Percentiles rank a stretch among this genome's conserved stretches.
These are phyloP conservation scores for Lipomyces oligophaga DNA, from an alignment of 805 yeast species.

Conservation along the genomic window DNA sequence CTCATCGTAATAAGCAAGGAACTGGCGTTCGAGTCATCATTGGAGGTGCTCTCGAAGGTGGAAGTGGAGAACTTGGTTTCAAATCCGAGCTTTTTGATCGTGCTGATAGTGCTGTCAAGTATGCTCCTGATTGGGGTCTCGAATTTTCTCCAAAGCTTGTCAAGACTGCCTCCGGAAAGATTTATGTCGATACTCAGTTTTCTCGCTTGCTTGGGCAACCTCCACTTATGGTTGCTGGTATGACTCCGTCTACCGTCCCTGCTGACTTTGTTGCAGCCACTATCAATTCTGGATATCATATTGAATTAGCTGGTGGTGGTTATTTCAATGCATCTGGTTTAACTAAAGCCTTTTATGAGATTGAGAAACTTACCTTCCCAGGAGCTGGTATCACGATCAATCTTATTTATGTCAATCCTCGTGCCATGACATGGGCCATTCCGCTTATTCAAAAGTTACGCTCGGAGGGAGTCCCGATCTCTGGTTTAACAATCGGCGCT, in stretches of 20 bases:
- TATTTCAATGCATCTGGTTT: constrained; percentile 72
- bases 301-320: constrained; percentile 99
- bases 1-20: constrained; percentile 98
- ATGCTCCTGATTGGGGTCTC: constrained; percentile 85
- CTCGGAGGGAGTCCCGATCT: constrained; percentile 90
- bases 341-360: constrained; percentile 69
- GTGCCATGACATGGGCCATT: constrained; percentile 98
- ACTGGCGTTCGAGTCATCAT: constrained; percentile 92
- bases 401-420: constrained; percentile 92
- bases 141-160: constrained; percentile 84
- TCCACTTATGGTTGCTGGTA: constrained; percentile 97
- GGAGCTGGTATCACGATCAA: constrained; percentile 91
- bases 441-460: constrained; percentile 89
- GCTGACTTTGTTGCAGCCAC: constrained; percentile 94
- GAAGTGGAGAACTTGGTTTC: constrained; percentile 82
- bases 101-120: constrained; percentile 60
- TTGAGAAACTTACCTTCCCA: constrained; percentile 65
- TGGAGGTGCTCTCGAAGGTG: constrained; percentile 81
- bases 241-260: constrained; percentile 97
- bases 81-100: constrained; percentile 90
- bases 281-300: constrained; percentile 92
- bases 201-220: constrained; percentile 89
- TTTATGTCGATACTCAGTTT: constrained; percentile 89
- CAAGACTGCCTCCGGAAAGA: constrained; percentile 59
- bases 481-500: constrained; percentile 95